Evolutionary conservation across 2,329 filamentous ascomycete genomes (phyloP), one percentile per base, ranked within the genome.

Genomic region (Metarhizium anisopliae): DNA sequence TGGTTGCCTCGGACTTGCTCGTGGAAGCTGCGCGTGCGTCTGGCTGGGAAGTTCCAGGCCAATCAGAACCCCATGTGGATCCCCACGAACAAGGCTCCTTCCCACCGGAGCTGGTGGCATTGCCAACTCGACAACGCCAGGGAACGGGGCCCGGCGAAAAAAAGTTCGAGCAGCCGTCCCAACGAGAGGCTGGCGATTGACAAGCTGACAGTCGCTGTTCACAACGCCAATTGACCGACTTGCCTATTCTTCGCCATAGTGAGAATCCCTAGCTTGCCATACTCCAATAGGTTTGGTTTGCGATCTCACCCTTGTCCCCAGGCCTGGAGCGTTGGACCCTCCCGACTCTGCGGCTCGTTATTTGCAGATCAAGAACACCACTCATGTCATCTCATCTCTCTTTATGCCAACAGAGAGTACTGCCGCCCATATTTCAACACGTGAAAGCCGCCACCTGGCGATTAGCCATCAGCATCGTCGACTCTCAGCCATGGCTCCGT

Each of bases 61-160:
- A 68, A 69, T 68, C 62, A 67, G 54, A 47, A 36, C 30, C 32
- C 51, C 29, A 54, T 30, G 13, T 49, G 54, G 57, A 47, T 50
- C 61, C 58, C 58, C 63, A 67, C 61, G 59, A 58, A 51, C 53
- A 57, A 60, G 55, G 56, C 43, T 30, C 30, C 16, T 36, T 47
- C 47, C 51, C 29, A 45, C 14, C 32, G n/a, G 14, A 40, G 38
- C 35, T 50, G 50, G 51, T 8, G 13, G 18, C n/a, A 25, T 25
- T 4, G 25, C 25, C 25, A 25, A 25, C 25, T 47, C 47, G 20
- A 32, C 18, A 35, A 49, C 42, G n/a, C 47, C 30, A 43, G 50
- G 13, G 50, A 36, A 45, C 29, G n/a, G 52, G 42, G 53, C 36
- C 56, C 59, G 58, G 52, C 59, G 59, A 61, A 65, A 66, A 66